These are phyloP conservation scores for Obelidium mucronatum DNA, from an alignment of 192 early-diverging fungal species.

Conservation along the genomic window DNA sequence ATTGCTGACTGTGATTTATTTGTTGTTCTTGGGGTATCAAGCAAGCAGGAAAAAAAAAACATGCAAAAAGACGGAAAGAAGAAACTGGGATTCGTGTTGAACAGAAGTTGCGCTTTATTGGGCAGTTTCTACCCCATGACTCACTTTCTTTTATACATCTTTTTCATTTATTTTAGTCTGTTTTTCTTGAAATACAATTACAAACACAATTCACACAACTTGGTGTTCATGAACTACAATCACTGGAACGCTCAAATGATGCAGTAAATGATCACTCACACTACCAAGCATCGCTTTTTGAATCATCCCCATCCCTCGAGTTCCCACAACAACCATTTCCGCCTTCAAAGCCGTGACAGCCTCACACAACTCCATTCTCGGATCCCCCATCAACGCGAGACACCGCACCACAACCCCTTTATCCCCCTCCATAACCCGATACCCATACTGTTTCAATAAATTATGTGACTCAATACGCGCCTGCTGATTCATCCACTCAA, in stretches of 20 bases:
- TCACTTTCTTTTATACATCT: too few relatives aligned
- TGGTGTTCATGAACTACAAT: not conserved
- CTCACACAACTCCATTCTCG: not conserved
- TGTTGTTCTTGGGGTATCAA: too few relatives aligned
- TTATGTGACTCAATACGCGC: slow-evolving; percentile 1
- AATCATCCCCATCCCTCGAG: slow-evolving; percentile 5
- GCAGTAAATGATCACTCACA: slow-evolving; percentile 9
- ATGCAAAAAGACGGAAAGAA: too few relatives aligned
- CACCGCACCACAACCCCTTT: slow-evolving; percentile 8
- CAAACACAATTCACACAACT: not conserved
- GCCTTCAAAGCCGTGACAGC: not conserved
- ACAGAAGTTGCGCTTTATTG: too few relatives aligned
- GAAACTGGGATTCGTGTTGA: too few relatives aligned
- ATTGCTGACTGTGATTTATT: too few relatives aligned
- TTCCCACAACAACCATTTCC: slow-evolving; percentile 1
- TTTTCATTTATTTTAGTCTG: too few relatives aligned
- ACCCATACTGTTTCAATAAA: not conserved
- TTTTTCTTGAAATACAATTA: too few relatives aligned
- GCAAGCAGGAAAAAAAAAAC: too few relatives aligned
- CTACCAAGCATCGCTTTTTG: not conserved
- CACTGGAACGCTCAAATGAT: not conserved
- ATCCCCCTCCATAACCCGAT: not conserved
- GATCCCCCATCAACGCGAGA: not conserved
- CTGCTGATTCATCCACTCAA: not conserved
- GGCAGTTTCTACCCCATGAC: too few relatives aligned